phyloP scores from a whole-genome alignment of 2,329 filamentous ascomycete species.

The Colletotrichum noveboracense region DNA sequence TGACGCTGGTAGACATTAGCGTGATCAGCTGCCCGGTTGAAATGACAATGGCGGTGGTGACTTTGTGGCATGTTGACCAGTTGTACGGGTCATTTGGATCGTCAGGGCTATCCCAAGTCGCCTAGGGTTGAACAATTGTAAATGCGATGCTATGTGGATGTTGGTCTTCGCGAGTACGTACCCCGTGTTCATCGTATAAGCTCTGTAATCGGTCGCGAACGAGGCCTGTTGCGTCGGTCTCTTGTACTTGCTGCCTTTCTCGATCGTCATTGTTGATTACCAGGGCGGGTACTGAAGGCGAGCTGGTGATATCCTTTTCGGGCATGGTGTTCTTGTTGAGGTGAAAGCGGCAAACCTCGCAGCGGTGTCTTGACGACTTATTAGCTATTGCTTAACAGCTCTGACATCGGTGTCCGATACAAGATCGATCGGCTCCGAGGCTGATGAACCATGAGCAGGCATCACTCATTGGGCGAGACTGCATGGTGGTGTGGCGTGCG shows the following conservation, averaged over 20 bases:
- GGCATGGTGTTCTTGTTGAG: background rate
- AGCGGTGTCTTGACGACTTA: background rate
- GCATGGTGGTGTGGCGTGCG: background rate
- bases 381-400: background rate
- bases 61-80: conserved; percentile 53
- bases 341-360: too few relatives aligned
- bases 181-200: background rate
- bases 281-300: background rate
- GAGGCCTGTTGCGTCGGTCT: background rate
- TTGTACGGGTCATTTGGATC: conserved; percentile 57
- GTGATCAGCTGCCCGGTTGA: conserved; percentile 39
- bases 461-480: background rate
- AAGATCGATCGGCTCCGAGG: background rate
- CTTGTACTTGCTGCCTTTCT: background rate
- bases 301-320: background rate
- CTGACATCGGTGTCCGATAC: background rate
- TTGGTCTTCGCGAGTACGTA: background rate
- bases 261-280: background rate
- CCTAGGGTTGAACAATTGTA: background rate
- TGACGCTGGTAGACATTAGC: conserved; percentile 39
- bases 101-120: conserved; percentile 47
- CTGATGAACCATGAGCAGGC: background rate
- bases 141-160: fast-evolving
- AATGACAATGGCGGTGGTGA: conserved; percentile 32
- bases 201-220: background rate